phyloP scores from a whole-genome alignment of 306 rosid genomes.

The Inga leiocalycina region DNA sequence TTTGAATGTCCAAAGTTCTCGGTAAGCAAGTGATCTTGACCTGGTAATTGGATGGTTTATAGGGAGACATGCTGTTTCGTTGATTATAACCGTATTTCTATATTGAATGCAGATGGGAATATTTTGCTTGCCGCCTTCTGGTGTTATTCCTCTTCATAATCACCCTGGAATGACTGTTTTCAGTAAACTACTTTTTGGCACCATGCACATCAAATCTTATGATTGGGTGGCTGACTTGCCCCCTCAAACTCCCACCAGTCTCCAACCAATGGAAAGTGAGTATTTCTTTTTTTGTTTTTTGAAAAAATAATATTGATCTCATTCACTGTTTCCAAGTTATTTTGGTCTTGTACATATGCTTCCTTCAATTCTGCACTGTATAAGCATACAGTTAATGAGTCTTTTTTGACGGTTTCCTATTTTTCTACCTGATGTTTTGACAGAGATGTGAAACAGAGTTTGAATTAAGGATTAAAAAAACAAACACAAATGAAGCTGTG shows the following conservation, averaged over 20 bases:
- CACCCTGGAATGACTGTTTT: constrained; percentile 99
- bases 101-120: constrained; percentile 73
- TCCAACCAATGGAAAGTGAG: constrained; percentile 61
- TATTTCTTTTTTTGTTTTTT: not conserved
- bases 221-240: constrained; percentile 78
- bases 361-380: not conserved
- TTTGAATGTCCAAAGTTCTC: constrained; percentile 75
- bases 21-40: constrained; percentile 38
- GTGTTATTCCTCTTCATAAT: constrained; percentile 91
- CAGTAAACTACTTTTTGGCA: constrained; percentile 88
- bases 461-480: not conserved
- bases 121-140: constrained; percentile 95
- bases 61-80: not conserved
- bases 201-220: constrained; percentile 92
- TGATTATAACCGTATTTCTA: constrained; percentile 7
- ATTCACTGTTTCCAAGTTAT: constrained; percentile 3
- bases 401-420: not conserved
- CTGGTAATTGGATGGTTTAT: not conserved
- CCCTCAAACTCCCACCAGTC: constrained; percentile 35
- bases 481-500: constrained; percentile 5
- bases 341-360: not conserved
- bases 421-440: not conserved
- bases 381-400: not conserved
- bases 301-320: not conserved
- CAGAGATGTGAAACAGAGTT: not conserved